These are phyloP conservation scores for Boletus vinaceobasis DNA, from an alignment of 768 basidiomycete genomes.

Conservation along the genomic window DNA sequence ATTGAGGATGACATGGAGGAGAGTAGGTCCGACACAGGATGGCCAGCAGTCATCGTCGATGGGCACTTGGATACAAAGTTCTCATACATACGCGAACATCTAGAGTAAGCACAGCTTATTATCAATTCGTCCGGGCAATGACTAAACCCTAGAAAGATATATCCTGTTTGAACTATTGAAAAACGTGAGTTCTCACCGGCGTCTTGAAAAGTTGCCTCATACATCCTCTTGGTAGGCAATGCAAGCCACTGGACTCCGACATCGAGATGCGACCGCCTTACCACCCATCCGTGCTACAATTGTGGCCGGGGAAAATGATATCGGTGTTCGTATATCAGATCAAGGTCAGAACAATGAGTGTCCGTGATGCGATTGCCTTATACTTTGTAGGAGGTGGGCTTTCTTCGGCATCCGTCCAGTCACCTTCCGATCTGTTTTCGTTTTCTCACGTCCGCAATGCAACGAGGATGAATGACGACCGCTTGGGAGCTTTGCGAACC, in stretches of 20 bases:
- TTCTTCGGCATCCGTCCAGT: conserved; percentile 46
- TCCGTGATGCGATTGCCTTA: conserved; percentile 2
- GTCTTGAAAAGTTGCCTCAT: neutral
- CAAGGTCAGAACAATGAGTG: conserved; percentile 51
- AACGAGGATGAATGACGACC: conserved; percentile 59
- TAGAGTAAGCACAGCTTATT: conserved; percentile 54
- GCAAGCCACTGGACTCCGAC: conserved; percentile 58
- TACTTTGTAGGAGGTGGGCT: conserved; percentile 66
- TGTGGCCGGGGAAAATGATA: conserved; percentile 66
- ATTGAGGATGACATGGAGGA: conserved; percentile 38
- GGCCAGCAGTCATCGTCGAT: conserved; percentile 69
- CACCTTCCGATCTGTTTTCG: conserved; percentile 79
- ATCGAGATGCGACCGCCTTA: conserved; percentile 39
- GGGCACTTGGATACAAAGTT: conserved; percentile 70
- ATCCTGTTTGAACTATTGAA: conserved; percentile 88
- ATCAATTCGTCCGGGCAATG: neutral
- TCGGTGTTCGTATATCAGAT: conserved; percentile 86
- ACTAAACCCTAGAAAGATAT: conserved; percentile 47
- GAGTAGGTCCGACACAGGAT: conserved; percentile 31
- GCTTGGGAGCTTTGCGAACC: conserved; percentile 64
- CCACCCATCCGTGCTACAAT: conserved; percentile 77
- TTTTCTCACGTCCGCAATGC: conserved; percentile 85
- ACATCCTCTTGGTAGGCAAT: conserved; percentile 49
- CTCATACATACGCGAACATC: conserved; percentile 81
- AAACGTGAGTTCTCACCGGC: conserved; percentile 53